Percentiles rank a stretch among this genome's conserved stretches.
Evolutionary conservation across 768 basidiomycete genomes (phyloP).

Genomic region (Xerocomellus amylosporus): DNA sequence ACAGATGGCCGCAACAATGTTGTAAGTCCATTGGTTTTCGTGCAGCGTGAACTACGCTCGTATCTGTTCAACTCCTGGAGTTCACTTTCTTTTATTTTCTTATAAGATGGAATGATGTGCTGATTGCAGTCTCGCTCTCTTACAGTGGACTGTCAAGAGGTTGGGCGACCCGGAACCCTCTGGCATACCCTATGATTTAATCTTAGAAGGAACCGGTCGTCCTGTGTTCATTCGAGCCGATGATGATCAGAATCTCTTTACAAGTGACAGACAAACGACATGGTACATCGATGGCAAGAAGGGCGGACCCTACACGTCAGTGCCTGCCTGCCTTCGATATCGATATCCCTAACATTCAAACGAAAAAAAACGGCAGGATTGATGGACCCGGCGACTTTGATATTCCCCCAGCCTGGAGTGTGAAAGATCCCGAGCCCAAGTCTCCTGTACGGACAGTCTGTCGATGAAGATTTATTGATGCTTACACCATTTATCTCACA

Average conservation of each 20-base stretch:
- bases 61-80: not conserved
- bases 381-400: not conserved
- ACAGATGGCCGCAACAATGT: not conserved
- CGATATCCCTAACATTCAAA: not conserved
- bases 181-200: not conserved
- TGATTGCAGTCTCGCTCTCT: not conserved
- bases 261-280: too few species aligned
- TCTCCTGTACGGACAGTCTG: not conserved
- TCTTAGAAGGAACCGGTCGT: too few species aligned
- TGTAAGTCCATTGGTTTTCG: not conserved
- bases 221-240: too few species aligned
- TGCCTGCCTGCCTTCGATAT: too few species aligned
- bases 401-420: not conserved
- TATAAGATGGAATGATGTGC: not conserved
- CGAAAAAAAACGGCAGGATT: not conserved
- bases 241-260: not conserved
- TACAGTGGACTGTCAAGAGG: not conserved
- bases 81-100: too few species aligned
- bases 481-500: not conserved
- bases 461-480: not conserved
- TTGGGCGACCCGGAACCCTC: accelerated
- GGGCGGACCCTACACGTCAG: not conserved
- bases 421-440: not conserved
- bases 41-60: too few species aligned
- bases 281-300: not conserved